Conservation (phyloP, 2,329 filamentous ascomycete genomes). For the Phyllosticta citrichinensis region DNA sequence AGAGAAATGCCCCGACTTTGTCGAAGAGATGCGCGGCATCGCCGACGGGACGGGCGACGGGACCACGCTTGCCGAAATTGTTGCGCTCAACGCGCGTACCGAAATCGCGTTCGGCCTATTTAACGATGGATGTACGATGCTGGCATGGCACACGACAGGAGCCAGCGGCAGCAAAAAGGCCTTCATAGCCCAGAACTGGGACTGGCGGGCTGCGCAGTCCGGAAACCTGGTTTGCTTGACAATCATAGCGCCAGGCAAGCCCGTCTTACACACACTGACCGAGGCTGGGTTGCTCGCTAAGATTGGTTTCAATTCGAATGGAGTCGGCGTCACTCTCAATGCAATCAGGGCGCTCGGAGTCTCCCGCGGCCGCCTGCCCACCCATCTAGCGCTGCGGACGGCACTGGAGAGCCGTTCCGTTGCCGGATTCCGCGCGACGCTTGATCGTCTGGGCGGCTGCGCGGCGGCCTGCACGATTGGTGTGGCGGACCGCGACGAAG, state of each 20-base stretch:
- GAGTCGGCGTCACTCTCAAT: conserved; percentile 52
- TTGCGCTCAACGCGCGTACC: conserved; percentile 48
- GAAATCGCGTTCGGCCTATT: conserved; percentile 50
- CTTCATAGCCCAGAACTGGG: conserved; percentile 50
- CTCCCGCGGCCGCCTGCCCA: conserved; percentile 41
- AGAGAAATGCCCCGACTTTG: conserved; percentile 32
- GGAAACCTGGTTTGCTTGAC: conserved; percentile 40
- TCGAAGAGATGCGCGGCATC: conserved; percentile 41
- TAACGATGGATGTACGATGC: conserved; percentile 47
- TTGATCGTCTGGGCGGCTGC: conserved; percentile 37
- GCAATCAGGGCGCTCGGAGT: conserved; percentile 51
- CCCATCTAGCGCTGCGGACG: conserved; percentile 50
- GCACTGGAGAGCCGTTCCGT: conserved; percentile 44
- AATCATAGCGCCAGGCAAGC: conserved; percentile 35
- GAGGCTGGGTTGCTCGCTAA: conserved; percentile 56
- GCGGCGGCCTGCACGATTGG: conserved; percentile 46
- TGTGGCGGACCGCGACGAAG: conserved; percentile 36
- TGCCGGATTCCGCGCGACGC: conserved; percentile 34
- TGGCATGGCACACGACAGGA: conserved; percentile 34
- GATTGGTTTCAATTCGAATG: conserved; percentile 51
- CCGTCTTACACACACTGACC: conserved; percentile 46
- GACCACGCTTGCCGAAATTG: conserved; percentile 38
- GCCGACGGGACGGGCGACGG: conserved; percentile 38
- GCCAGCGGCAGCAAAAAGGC: conserved; percentile 15
- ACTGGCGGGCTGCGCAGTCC: conserved; percentile 46